A percentile compares a stretch with the other conserved stretches of the same genome.
These are phyloP conservation scores for Laburnicola sp. DNA, from an alignment of 2,329 filamentous ascomycete species.

Conservation along the genomic window DNA sequence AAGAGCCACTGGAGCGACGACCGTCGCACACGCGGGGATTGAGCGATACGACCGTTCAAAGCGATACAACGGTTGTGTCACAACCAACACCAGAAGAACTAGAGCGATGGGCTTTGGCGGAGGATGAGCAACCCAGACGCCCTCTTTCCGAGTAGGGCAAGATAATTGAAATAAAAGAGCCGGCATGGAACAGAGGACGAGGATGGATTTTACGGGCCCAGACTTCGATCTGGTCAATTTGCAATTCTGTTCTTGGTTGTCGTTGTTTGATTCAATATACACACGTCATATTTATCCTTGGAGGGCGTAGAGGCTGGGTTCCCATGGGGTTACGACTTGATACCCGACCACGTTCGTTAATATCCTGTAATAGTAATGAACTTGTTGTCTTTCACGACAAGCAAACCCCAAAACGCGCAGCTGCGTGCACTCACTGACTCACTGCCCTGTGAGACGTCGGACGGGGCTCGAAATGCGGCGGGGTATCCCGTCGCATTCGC, in stretches of 20 bases:
- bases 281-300: not conserved
- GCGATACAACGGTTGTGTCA: conserved; percentile 41
- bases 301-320: not conserved
- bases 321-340: not conserved
- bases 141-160: conserved; percentile 18
- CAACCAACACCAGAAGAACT: conserved; percentile 40
- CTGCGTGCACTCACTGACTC: no score
- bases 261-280: conserved; percentile 4
- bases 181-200: not conserved
- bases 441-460: no score
- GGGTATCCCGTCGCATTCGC: no score
- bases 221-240: conserved; percentile 2
- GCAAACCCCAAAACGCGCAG: no score
- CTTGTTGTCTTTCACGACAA: not conserved
- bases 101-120: conserved; percentile 27
- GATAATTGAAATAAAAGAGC: not conserved
- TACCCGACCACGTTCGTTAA: conserved; percentile 4
- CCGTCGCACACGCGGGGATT: conserved; percentile 37
- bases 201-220: not conserved
- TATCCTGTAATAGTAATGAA: conserved; percentile 5
- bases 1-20: conserved; percentile 20
- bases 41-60: conserved; percentile 38
- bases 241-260: conserved; percentile 4
- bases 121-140: conserved; percentile 16
- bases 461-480: no score